phyloP scores from a whole-genome alignment of 768 basidiomycete genomes.

The Scleroderma bovista region DNA sequence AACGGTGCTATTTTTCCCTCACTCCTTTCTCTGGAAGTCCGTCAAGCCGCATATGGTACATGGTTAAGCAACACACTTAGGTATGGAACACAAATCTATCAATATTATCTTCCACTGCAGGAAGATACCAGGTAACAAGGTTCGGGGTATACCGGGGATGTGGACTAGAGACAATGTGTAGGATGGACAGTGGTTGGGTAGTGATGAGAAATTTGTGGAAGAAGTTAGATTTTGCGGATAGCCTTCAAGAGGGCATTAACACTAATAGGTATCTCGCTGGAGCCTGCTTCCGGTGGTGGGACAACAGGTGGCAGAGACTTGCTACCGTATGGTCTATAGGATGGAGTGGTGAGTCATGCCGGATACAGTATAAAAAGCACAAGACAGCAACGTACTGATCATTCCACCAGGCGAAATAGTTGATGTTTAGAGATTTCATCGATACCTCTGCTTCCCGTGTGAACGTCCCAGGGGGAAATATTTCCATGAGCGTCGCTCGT shows the following conservation, averaged over 20 bases:
- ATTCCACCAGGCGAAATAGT: constrained; percentile 57
- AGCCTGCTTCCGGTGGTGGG: constrained; percentile 17
- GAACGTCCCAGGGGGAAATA: constrained; percentile 67
- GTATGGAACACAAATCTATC: no score
- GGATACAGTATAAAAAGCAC: constrained; percentile 1
- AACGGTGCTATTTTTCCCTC: no score
- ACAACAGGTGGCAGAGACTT: constrained; percentile 31
- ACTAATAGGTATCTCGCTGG: constrained; percentile 32
- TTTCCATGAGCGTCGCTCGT: constrained; percentile 65
- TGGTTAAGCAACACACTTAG: no score
- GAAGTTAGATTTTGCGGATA: constrained; percentile 21
- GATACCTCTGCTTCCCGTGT: constrained; percentile 57
- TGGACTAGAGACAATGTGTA: not conserved
- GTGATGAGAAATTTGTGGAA: not conserved
- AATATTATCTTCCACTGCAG: no score
- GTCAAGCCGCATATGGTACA: no score
- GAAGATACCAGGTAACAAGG: no score
- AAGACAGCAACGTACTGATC: constrained; percentile 21
- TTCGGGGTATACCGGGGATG: no score
- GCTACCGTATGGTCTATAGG: constrained; percentile 31
- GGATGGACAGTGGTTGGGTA: not conserved
- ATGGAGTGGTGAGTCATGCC: not conserved
- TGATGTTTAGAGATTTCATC: constrained; percentile 45
- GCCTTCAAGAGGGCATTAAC: constrained; percentile 36
- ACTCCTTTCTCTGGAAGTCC: no score